These are phyloP conservation scores for Xylaria sp. DNA, from an alignment of 2,329 filamentous ascomycete genomes.

Conservation along the genomic window DNA sequence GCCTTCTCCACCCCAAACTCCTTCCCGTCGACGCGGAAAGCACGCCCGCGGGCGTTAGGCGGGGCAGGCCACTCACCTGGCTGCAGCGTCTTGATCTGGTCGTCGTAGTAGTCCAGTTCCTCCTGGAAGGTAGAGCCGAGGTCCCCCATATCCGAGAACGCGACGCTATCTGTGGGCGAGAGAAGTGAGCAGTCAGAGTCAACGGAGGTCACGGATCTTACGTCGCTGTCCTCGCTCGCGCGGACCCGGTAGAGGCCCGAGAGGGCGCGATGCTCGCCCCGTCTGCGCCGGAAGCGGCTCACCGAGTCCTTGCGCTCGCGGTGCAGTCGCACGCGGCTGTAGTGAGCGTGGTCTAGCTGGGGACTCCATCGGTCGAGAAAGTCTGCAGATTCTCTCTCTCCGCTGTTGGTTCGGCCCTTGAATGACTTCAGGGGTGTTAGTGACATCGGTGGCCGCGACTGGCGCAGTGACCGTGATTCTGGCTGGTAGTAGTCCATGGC, in stretches of 20 bases:
- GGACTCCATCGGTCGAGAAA: conserved; percentile 19
- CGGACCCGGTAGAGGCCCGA: not conserved
- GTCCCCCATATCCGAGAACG: not conserved
- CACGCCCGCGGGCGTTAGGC: not conserved
- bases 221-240: not conserved
- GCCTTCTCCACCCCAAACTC: conserved; percentile 18
- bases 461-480: too few species aligned
- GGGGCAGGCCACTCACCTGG: conserved; percentile 14
- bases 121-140: not conserved
- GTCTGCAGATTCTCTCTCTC: too few species aligned
- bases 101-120: conserved; percentile 20
- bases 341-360: conserved; percentile 4
- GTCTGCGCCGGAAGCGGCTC: not conserved
- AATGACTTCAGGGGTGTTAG: too few species aligned
- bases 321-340: conserved; percentile 17
- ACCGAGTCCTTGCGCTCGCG: conserved; percentile 20
- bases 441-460: too few species aligned
- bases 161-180: not conserved
- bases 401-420: too few species aligned
- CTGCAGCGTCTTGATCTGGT: not conserved
- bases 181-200: not conserved
- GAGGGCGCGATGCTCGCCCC: not conserved
- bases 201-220: not conserved
- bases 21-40: conserved; percentile 5
- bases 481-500: too few species aligned